Evolutionary conservation across 495 filamentous ascomycete genomes (phyloP).

Genomic region (Neurospora pannonica): DNA sequence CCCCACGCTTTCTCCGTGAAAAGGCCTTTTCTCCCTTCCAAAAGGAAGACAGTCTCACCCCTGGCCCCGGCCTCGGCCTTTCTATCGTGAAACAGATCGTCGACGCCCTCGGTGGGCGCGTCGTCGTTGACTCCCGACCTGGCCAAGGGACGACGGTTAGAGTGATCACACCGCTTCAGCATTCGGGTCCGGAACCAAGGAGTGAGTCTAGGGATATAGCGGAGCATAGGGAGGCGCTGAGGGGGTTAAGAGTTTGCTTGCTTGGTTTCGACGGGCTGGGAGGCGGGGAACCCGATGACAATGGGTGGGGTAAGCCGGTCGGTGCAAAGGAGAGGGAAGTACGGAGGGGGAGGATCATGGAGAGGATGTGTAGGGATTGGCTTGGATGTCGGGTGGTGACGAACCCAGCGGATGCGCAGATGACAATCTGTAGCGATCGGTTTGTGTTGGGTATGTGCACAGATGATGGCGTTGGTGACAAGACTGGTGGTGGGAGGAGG

Average conservation of each 20-base stretch:
- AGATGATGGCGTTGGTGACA: not conserved
- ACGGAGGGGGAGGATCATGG: constrained; percentile 4
- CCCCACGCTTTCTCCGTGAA: constrained; percentile 55
- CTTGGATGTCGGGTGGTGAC: not conserved
- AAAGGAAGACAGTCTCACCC: constrained; percentile 56
- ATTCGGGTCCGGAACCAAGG: not conserved
- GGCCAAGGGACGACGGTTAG: constrained; percentile 52
- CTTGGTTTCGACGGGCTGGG: constrained; percentile 16
- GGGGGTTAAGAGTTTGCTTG: constrained; percentile 23
- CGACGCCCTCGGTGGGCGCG: constrained; percentile 46
- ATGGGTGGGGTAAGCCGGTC: not conserved
- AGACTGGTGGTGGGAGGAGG: not conserved
- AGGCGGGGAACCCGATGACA: not conserved
- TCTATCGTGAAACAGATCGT: constrained; percentile 61
- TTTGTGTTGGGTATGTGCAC: not conserved
- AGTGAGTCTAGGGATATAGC: constrained; percentile 7
- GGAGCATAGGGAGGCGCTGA: constrained; percentile 22
- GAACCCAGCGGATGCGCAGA: not conserved
- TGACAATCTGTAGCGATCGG: not conserved
- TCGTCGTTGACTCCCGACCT: constrained; percentile 48
- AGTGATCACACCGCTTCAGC: constrained; percentile 37
- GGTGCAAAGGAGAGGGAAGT: not conserved
- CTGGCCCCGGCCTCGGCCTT: constrained; percentile 62
- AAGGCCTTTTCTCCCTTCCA: constrained; percentile 60
- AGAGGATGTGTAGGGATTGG: constrained; percentile 19